A percentile compares a stretch with the other conserved stretches of the same genome.
phyloP scores from a whole-genome alignment of 2,329 filamentous ascomycete genomes.

The Penicillium concentricum region DNA sequence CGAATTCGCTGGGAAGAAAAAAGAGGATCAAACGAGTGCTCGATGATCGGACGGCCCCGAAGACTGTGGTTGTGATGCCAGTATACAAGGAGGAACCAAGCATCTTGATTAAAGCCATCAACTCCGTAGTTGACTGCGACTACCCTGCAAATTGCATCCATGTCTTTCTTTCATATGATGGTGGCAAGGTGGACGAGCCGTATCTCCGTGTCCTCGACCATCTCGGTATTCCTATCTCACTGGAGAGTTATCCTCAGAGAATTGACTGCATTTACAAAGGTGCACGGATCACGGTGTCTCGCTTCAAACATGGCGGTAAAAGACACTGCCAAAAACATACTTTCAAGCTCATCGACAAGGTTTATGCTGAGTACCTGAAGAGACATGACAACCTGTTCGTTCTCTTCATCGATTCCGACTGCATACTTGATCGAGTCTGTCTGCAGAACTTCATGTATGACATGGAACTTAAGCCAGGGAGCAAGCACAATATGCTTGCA shows the following conservation, averaged over 20 bases:
- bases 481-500: slow-evolving; percentile 86
- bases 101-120: slow-evolving; percentile 77
- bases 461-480: slow-evolving; percentile 95
- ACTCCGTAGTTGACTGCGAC: slow-evolving; percentile 90
- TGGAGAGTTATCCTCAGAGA: slow-evolving; percentile 79
- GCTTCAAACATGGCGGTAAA: slow-evolving; percentile 92
- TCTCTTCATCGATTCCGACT: slow-evolving; percentile 96
- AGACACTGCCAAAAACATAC: slow-evolving; percentile 90
- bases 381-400: slow-evolving; percentile 91
- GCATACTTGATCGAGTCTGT: slow-evolving; percentile 85
- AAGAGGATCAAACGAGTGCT: slow-evolving; percentile 81
- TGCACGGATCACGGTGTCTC: slow-evolving; percentile 82
- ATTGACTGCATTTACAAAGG: slow-evolving; percentile 85
- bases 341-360: slow-evolving; percentile 87
- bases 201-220: slow-evolving; percentile 83
- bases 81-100: slow-evolving; percentile 91
- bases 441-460: slow-evolving; percentile 98
- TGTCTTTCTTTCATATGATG: slow-evolving; percentile 93
- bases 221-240: slow-evolving; percentile 70
- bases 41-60: slow-evolving; percentile 82
- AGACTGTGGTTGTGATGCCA: slow-evolving; percentile 95
- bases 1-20: slow-evolving; percentile 76
- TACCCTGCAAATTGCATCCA: slow-evolving; percentile 91
- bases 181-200: slow-evolving; percentile 81
- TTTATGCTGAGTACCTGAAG: slow-evolving; percentile 83